Evolutionary conservation across 495 filamentous ascomycete species (phyloP).

Genomic region (Aspergillus steynii): DNA sequence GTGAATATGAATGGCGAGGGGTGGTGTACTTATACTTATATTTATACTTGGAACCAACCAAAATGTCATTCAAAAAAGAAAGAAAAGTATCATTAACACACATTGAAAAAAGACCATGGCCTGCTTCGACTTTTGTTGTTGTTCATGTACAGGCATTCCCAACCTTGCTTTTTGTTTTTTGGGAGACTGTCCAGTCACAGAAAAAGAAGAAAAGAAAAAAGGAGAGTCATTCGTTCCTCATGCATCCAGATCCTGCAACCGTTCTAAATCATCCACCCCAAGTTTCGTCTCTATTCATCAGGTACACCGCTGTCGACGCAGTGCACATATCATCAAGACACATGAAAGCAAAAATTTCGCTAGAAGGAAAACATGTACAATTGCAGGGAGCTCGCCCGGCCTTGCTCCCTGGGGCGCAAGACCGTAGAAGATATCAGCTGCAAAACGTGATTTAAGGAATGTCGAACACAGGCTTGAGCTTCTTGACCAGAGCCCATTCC

Average conservation of each 20-base stretch:
- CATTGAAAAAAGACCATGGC: not conserved
- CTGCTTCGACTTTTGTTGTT: not conserved
- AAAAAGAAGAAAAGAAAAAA: constrained; percentile 12
- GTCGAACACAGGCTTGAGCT: constrained; percentile 93
- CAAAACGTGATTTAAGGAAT: constrained; percentile 57
- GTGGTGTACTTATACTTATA: constrained; percentile 6
- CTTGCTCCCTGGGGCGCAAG: not conserved
- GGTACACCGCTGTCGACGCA: constrained; percentile 4
- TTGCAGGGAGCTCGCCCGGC: not conserved
- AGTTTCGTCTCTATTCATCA: constrained; percentile 7
- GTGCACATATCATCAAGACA: constrained; percentile 12
- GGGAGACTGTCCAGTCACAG: not conserved
- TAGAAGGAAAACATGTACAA: constrained; percentile 3
- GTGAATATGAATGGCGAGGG: constrained; percentile 2
- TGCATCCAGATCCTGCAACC: constrained; percentile 14
- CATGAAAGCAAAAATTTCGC: constrained; percentile 9
- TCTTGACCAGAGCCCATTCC: constrained; percentile 89
- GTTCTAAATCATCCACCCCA: not conserved
- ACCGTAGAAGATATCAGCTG: not conserved
- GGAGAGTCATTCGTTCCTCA: constrained; percentile 33
- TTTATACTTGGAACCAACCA: not conserved
- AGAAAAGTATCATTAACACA: not conserved
- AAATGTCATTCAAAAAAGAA: not conserved
- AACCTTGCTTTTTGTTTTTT: not conserved
- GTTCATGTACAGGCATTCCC: not conserved